Evolutionary conservation across 2,329 filamentous ascomycete genomes (phyloP).

Genomic region (Mariannaea sp.): DNA sequence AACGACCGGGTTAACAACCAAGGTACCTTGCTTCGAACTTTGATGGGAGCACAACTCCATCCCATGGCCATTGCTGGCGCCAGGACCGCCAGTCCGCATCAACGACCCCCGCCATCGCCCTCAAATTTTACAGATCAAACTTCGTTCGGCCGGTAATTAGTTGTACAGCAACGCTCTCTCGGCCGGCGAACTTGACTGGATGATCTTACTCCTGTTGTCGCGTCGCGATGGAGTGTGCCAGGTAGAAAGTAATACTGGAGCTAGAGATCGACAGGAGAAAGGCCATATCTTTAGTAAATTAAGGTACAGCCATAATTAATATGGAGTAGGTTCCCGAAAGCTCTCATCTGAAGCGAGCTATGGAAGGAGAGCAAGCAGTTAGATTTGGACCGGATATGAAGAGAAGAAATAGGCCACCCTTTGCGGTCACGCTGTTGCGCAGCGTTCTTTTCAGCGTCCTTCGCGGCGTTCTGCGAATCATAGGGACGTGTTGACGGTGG

Average conservation of each 20-base stretch:
- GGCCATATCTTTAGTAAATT: conserved; percentile 8
- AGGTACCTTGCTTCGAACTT: too few species aligned
- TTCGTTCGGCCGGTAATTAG: conserved; percentile 24
- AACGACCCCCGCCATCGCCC: conserved; percentile 2
- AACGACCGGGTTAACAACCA: background rate
- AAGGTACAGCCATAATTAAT: conserved; percentile 4
- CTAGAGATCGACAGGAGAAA: background rate
- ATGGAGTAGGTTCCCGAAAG: conserved; percentile 2
- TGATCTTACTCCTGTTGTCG: conserved; percentile 15
- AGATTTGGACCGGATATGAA: conserved; percentile 1
- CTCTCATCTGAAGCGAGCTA: background rate
- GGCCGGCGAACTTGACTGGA: conserved; percentile 5
- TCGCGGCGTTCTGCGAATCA: too few species aligned
- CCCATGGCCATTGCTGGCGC: too few species aligned
- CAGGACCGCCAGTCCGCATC: background rate
- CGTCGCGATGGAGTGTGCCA: conserved; percentile 26
- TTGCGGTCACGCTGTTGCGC: conserved; percentile 6
- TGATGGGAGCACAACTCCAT: too few species aligned
- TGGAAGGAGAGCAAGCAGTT: background rate
- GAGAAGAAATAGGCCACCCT: background rate
- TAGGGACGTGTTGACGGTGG: too few species aligned
- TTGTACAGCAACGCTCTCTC: background rate
- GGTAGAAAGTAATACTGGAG: conserved; percentile 16
- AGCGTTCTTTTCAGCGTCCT: too few species aligned
- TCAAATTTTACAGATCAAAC: conserved; percentile 16